These are phyloP conservation scores for Phialocephala subalpina DNA, from an alignment of 2,329 filamentous ascomycete species.

Conservation along the genomic window DNA sequence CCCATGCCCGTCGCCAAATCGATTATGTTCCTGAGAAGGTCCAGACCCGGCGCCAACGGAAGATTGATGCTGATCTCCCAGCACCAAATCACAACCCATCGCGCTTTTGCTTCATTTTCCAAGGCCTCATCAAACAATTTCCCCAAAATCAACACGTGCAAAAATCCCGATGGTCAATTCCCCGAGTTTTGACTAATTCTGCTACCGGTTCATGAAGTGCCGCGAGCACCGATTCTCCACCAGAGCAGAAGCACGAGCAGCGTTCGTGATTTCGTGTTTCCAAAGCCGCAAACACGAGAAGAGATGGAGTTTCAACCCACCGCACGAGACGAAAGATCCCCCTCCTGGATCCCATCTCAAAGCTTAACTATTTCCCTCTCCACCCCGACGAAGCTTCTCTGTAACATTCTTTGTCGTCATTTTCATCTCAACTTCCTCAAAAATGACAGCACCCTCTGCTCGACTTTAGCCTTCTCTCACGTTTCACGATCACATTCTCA, in stretches of 20 bases:
- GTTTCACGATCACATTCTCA: constrained; percentile 8
- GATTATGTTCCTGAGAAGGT: constrained; percentile 7
- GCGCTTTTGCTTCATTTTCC: background rate
- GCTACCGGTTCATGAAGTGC: background rate
- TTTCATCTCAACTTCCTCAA: background rate
- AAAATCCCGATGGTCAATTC: background rate
- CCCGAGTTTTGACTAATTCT: background rate
- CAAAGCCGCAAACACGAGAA: background rate
- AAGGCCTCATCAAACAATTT: background rate
- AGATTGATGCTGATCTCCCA: constrained; percentile 6
- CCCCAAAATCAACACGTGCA: background rate
- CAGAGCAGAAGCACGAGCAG: background rate
- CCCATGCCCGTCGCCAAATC: background rate
- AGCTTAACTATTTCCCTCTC: background rate
- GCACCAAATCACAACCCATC: constrained; percentile 4
- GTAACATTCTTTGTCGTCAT: background rate
- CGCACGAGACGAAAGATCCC: background rate
- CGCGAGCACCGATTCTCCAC: background rate
- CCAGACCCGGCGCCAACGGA: constrained; percentile 9
- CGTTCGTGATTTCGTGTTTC: background rate
- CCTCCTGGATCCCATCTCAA: background rate
- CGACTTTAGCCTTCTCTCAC: background rate
- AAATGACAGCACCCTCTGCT: background rate
- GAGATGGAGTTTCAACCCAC: constrained; percentile 1
- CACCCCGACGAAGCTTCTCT: background rate